These are phyloP conservation scores for Claviceps sp. DNA, from an alignment of 2,329 filamentous ascomycete genomes.

Conservation along the genomic window DNA sequence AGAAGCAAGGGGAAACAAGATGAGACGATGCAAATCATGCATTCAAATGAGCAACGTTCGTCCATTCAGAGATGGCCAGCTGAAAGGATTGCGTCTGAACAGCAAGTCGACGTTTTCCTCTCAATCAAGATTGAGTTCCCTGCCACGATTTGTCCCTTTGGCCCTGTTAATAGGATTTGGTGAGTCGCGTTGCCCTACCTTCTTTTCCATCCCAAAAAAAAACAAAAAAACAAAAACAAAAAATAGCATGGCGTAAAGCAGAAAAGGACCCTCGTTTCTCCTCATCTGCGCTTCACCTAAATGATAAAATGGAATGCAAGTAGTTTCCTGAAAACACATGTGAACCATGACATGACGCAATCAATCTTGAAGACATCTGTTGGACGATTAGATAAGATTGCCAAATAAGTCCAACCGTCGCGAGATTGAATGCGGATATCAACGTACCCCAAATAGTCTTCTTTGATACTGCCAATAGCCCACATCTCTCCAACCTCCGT, in stretches of 20 bases:
- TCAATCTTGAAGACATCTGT: slow-evolving; percentile 16
- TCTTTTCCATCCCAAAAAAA: background rate
- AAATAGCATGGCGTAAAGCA: background rate
- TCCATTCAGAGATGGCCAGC: no score
- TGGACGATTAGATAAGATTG: background rate
- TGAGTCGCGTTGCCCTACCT: background rate
- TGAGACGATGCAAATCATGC: no score
- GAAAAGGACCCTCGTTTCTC: background rate
- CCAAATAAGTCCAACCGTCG: background rate
- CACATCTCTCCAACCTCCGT: slow-evolving; percentile 92
- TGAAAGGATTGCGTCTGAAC: no score
- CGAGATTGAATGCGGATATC: background rate
- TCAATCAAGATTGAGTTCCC: no score
- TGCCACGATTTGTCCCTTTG: background rate
- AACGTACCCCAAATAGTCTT: slow-evolving; percentile 54
- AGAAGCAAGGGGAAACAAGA: no score
- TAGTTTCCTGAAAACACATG: background rate
- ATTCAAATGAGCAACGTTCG: no score
- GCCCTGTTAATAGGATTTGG: background rate
- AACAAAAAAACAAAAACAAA: no score
- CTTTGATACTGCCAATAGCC: slow-evolving; percentile 95
- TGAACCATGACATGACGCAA: background rate
- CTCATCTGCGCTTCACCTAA: background rate
- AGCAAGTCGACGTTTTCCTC: no score
- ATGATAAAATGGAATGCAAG: background rate